Conservation (phyloP, 2,329 filamentous ascomycete species). For the Clonostachys solani region DNA sequence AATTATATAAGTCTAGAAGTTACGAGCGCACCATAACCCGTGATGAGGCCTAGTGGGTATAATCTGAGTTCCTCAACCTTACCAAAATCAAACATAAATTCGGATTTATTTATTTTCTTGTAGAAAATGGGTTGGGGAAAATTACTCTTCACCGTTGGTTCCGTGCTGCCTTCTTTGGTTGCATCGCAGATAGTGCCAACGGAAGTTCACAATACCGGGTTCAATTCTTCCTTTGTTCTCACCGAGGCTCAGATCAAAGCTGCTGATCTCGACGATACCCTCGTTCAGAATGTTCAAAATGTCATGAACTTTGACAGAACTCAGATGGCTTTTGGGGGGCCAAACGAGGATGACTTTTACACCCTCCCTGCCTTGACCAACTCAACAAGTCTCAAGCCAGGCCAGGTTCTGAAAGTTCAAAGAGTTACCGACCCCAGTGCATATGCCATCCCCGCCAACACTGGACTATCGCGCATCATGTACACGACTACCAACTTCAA, state of each 20-base stretch:
- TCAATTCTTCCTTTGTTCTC: conserved; percentile 9
- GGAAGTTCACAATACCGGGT: conserved; percentile 1
- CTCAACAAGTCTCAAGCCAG: conserved; percentile 1
- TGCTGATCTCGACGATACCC: not conserved
- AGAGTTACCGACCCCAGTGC: conserved; percentile 3
- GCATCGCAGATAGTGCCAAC: too few relatives aligned
- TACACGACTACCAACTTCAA: conserved; percentile 36
- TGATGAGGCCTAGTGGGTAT: too few relatives aligned
- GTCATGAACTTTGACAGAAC: conserved; percentile 7
- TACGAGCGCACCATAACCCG: too few relatives aligned
- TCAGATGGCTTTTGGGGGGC: conserved; percentile 8
- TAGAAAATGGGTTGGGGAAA: too few relatives aligned
- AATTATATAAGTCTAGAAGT: too few relatives aligned
- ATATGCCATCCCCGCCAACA: conserved; percentile 4
- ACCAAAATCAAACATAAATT: too few relatives aligned
- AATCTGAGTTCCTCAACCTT: too few relatives aligned
- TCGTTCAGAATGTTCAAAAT: conserved; percentile 5
- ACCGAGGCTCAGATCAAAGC: conserved; percentile 3
- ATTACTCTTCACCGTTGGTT: too few relatives aligned
- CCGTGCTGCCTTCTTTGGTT: too few relatives aligned
- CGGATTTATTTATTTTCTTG: too few relatives aligned
- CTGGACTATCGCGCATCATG: conserved; percentile 33
- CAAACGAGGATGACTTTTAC: conserved; percentile 10
- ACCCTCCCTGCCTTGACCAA: not conserved
- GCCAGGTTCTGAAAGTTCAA: conserved; percentile 7